A percentile compares a stretch with the other conserved stretches of the same genome.
These are phyloP conservation scores for Trifolium dubium DNA, from an alignment of 306 rosid genomes.

Conservation along the genomic window DNA sequence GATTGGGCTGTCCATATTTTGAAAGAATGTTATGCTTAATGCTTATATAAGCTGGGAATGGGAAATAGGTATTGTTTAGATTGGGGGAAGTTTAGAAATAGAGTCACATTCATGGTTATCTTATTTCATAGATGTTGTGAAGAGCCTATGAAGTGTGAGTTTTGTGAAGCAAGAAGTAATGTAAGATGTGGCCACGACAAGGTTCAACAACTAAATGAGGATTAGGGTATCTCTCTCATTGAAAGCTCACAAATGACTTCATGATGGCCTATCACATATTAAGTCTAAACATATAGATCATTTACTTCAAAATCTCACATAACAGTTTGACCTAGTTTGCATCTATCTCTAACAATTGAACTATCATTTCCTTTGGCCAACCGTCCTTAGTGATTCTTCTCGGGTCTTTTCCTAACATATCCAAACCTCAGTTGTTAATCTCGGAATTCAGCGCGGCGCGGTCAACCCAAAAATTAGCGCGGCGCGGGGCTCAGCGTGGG, in stretches of 20 bases:
- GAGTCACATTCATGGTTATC: neutral
- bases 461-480: no score
- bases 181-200: neutral
- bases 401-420: neutral
- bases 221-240: neutral
- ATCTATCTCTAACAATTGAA: neutral
- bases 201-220: neutral
- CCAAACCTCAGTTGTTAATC: no score
- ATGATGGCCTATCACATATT: neutral
- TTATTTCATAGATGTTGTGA: neutral
- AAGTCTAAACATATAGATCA: neutral
- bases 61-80: neutral
- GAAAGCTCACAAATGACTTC: neutral
- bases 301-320: neutral
- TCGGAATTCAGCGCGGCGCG: no score
- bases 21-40: neutral
- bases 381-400: neutral
- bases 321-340: no score
- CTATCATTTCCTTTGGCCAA: neutral
- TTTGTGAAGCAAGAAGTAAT: neutral
- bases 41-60: neutral
- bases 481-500: no score
- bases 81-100: neutral
- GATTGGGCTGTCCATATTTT: neutral
- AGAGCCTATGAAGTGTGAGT: neutral